phyloP scores from a whole-genome alignment of 495 filamentous ascomycete species.

The Penicillium daleae region DNA sequence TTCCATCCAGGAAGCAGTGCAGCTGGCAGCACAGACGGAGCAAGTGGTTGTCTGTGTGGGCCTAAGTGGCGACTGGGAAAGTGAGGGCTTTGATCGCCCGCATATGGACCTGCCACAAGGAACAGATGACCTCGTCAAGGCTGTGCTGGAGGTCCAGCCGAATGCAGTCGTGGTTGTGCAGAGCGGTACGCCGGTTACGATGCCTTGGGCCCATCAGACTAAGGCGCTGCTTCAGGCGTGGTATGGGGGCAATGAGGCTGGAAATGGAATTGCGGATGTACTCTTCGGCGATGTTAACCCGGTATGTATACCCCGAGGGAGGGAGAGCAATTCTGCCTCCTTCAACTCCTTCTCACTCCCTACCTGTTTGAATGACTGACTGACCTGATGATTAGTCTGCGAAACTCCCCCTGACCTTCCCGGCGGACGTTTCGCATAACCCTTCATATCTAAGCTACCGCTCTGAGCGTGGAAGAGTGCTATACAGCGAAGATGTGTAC shows the following conservation, averaged over 20 bases:
- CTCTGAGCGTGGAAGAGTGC: neutral
- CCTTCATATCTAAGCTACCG: neutral
- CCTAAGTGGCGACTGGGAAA: constrained; percentile 85
- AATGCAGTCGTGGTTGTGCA: neutral
- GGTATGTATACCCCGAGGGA: neutral
- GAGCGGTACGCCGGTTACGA: neutral
- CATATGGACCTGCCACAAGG: constrained; percentile 73
- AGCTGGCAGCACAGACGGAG: constrained; percentile 64
- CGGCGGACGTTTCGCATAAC: neutral
- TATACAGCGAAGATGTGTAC: neutral
- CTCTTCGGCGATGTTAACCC: neutral
- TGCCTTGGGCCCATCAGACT: neutral
- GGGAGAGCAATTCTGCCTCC: too few relatives aligned
- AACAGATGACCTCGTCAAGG: constrained; percentile 1
- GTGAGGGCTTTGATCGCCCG: constrained; percentile 82
- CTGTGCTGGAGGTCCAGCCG: neutral
- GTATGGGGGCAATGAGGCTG: neutral
- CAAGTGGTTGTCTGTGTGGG: constrained; percentile 81
- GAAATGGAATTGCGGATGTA: neutral
- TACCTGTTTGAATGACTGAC: neutral
- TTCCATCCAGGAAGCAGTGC: constrained; percentile 64
- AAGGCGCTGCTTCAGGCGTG: neutral
- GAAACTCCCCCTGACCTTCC: constrained; percentile 1
- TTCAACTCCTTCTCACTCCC: too few relatives aligned
- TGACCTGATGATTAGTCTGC: neutral